Base-by-base conservation (phyloP, 495 filamentous ascomycete species). In the Penicillium alfredii region DNA sequence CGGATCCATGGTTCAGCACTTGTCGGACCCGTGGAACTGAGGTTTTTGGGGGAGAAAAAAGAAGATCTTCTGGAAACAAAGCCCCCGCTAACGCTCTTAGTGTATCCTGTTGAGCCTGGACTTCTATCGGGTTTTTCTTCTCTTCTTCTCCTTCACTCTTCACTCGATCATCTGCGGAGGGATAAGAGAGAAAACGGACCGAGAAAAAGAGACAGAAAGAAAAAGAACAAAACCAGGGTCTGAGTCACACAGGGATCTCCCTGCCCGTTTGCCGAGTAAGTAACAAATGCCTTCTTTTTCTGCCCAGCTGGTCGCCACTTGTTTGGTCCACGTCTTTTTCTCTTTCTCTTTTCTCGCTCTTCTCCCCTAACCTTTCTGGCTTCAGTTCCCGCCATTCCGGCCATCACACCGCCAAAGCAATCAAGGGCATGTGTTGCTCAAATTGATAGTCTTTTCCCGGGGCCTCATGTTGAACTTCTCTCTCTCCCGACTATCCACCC, bases 221-320 rank as follows among this genome's bases (percentile, higher is more conserved):
- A n/a, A n/a, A n/a, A n/a, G n/a, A n/a, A n/a, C n/a, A n/a, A n/a
- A n/a, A n/a, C n/a, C n/a, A n/a, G n/a, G n/a, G n/a, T n/a, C n/a
- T n/a, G n/a, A n/a, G n/a, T n/a, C n/a, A n/a, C n/a, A 28, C 48
- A 24, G 45, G 48, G 48, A 55, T 49, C 35, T 35, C 49, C 49
- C 38, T 53, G 49, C 40, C 49, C 53, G 45, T 53, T 56, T 56
- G 45, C 40, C 31, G 49, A 53, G 51, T 40, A 14, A 25, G 34
- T 38, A 28, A 49, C 40, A 28, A 37, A 24, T 30, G 15, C 14
- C 22, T 13, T 13, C 27, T 38, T 30, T 23, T 49, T 47, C 30
- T 49, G 46, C 45, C 53, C 53, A 50, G 47, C 47, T 50, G 34
- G 42, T 35, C 32, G 13, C 22, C 13, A 37, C 33, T 33, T 45